Percentiles rank a stretch among this genome's conserved stretches.
These are phyloP conservation scores for Crataegus laevigata DNA, from an alignment of 306 rosid genomes.

Conservation along the genomic window DNA sequence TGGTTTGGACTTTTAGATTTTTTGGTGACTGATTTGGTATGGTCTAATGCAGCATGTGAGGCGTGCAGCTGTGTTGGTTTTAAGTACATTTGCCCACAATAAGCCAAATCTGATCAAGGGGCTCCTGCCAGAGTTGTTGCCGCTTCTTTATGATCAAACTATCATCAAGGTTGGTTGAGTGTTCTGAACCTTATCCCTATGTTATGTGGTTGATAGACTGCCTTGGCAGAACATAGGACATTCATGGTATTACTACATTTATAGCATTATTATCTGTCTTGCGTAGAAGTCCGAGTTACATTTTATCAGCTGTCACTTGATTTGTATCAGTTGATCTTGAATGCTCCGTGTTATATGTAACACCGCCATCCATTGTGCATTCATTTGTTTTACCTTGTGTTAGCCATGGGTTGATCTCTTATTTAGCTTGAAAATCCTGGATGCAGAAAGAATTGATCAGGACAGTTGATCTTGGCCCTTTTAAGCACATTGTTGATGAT, in stretches of 20 bases:
- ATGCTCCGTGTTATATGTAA: background rate
- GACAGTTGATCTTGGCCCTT: conserved; percentile 99
- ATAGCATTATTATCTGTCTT: background rate
- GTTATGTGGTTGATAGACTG: background rate
- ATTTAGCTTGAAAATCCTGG: conserved; percentile 6
- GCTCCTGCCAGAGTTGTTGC: conserved; percentile 88
- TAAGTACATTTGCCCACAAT: conserved; percentile 97
- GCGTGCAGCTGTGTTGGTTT: conserved; percentile 98
- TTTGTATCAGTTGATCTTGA: background rate
- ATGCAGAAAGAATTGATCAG: conserved; percentile 93
- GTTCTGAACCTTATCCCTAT: background rate
- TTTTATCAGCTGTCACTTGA: background rate
- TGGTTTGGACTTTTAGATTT: conserved; percentile 19
- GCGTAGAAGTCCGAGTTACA: no score
- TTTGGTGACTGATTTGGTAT: conserved; percentile 21
- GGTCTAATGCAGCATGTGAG: conserved; percentile 77
- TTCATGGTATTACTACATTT: background rate
- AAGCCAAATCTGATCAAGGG: conserved; percentile 94
- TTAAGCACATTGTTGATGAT: conserved; percentile 98
- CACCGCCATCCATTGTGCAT: background rate
- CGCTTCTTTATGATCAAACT: conserved; percentile 98
- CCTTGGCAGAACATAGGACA: background rate
- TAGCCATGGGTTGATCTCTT: background rate
- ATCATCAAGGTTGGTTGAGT: conserved; percentile 62
- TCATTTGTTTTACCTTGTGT: background rate